A percentile compares a stretch with the other conserved stretches of the same genome.
Conservation (phyloP, 139 green algal genomes). For the Ostreobium quekettii region DNA sequence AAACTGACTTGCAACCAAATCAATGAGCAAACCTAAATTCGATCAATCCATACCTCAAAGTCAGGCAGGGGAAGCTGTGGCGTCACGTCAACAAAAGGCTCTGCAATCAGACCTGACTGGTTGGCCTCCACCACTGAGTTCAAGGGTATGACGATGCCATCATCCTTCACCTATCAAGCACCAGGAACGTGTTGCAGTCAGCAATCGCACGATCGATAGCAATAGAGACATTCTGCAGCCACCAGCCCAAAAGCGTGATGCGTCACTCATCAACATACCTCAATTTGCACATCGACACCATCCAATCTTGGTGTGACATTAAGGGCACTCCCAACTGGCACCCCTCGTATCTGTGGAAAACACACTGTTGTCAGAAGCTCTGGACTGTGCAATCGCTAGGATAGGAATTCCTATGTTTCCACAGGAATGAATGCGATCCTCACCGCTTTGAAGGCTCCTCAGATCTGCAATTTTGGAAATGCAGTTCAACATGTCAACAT, state of each 20-base stretch:
- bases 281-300: slow-evolving; percentile 77
- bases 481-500: too few species aligned
- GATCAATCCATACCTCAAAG: slow-evolving; percentile 38
- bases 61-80: slow-evolving; percentile 70
- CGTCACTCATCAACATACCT: slow-evolving; percentile 39
- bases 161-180: slow-evolving; percentile 67
- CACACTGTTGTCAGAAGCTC: not conserved
- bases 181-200: too few species aligned
- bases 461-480: too few species aligned
- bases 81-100: slow-evolving; percentile 96
- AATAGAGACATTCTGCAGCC: too few species aligned
- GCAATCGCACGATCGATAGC: too few species aligned
- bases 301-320: slow-evolving; percentile 81
- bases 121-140: slow-evolving; percentile 94
- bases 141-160: slow-evolving; percentile 79
- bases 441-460: too few species aligned
- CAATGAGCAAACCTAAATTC: too few species aligned
- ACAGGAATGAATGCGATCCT: too few species aligned
- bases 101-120: slow-evolving; percentile 90
- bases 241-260: too few species aligned
- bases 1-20: too few species aligned
- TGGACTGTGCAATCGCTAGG: not conserved
- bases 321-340: slow-evolving; percentile 78
- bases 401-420: too few species aligned
- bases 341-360: slow-evolving; percentile 43